phyloP scores from a whole-genome alignment of 805 yeast genomes.

The Huiozyma naganishii region DNA sequence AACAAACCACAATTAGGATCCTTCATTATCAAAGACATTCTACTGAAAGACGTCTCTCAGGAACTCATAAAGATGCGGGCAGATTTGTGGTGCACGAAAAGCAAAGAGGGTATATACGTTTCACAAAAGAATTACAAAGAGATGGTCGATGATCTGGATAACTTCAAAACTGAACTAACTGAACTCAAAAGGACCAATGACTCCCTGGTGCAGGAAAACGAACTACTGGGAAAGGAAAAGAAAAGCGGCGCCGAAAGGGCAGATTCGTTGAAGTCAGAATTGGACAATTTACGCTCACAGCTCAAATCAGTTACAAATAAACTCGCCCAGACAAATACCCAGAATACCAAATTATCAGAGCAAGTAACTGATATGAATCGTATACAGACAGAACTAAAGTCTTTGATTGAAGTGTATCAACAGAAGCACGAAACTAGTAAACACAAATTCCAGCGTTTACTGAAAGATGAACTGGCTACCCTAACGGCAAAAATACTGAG shows the following conservation, averaged over 20 bases:
- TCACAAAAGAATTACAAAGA: constrained; percentile 49
- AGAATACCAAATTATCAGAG: not conserved
- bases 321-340: not conserved
- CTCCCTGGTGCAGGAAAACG: constrained; percentile 30
- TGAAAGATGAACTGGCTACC: constrained; percentile 15
- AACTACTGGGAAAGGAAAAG: constrained; percentile 21
- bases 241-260: constrained; percentile 18
- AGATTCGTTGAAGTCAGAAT: constrained; percentile 19
- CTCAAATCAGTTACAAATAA: not conserved
- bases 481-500: constrained; percentile 10
- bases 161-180: constrained; percentile 38
- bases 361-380: not conserved
- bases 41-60: constrained; percentile 37
- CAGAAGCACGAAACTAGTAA: constrained; percentile 15
- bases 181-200: constrained; percentile 37
- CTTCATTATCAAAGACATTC: constrained; percentile 43
- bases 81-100: constrained; percentile 53
- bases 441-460: constrained; percentile 12
- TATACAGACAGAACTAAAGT: not conserved
- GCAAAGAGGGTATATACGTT: constrained; percentile 56
- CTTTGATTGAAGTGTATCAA: constrained; percentile 11
- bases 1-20: constrained; percentile 59
- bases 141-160: constrained; percentile 38
- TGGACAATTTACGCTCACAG: constrained; percentile 10
- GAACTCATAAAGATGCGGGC: constrained; percentile 40